Percentiles rank a stretch among this genome's conserved stretches.
Conservation (phyloP, 202 grass and related monocot species). For the Elaeis oleifera region DNA sequence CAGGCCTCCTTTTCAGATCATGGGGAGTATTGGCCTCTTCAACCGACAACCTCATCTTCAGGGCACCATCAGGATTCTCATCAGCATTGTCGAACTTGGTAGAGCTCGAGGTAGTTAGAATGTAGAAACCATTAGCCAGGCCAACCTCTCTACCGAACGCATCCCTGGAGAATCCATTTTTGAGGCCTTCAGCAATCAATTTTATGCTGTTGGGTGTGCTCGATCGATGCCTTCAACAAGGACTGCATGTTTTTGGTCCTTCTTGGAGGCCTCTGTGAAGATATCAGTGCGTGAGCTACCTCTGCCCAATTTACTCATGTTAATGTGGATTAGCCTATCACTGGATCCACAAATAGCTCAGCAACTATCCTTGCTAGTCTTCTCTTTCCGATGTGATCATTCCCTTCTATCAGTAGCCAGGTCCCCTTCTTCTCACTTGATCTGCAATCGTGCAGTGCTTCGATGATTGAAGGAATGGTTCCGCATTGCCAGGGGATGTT, state of each 20-base stretch:
- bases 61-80: background rate
- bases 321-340: conserved; percentile 20
- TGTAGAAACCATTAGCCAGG: background rate
- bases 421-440: conserved; percentile 27
- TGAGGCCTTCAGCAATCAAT: conserved; percentile 18
- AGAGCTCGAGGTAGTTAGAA: conserved; percentile 8
- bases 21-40: background rate
- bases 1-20: conserved; percentile 23
- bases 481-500: conserved; percentile 60
- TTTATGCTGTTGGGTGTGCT: conserved; percentile 25
- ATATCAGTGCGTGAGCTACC: conserved; percentile 14
- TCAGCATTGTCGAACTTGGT: background rate
- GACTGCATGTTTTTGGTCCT: conserved; percentile 33
- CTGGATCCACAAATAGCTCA: conserved; percentile 30
- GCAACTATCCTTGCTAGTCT: conserved; percentile 36
- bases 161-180: conserved; percentile 1
- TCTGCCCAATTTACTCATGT: conserved; percentile 6
- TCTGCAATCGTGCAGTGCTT: conserved; percentile 22
- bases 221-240: conserved; percentile 42
- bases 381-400: conserved; percentile 36
- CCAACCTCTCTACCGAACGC: background rate
- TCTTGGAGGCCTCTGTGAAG: conserved; percentile 19
- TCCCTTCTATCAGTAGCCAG: conserved; percentile 51
- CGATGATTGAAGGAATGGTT: conserved; percentile 30
- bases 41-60: conserved; percentile 12